Evolutionary conservation across 805 yeast species (phyloP), one percentile per base, ranked within the genome.

Genomic region (Cyberlindnera mrakii): DNA sequence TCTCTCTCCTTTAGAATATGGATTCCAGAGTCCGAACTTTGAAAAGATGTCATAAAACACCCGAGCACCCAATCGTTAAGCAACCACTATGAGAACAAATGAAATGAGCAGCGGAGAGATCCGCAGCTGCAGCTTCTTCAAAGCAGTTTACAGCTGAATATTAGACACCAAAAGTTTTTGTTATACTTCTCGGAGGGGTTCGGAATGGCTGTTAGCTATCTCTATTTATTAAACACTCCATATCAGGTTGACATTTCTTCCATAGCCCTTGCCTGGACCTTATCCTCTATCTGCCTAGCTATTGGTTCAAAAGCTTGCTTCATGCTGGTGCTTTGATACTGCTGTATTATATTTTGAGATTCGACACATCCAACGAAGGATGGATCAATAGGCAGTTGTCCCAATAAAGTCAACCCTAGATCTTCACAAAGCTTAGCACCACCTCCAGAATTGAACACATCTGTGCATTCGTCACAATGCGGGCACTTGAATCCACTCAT

Each of bases 401-500:
- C 99, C 49, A 95, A 66, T 54, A 82, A 89, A 7, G 79, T 77
- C 29, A 93, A 65, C 5, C 69, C 64, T 44, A 78, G 72, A 37
- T 76, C 75, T 27, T 69, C 65, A n/a, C 96, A 82, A 38, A 93
- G 66, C 14, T 63, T 66, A 51, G 73, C 62, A 3, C 99, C 99
- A 23, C 99, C 99, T 8, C 98, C 99, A 41, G 84, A 77, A 51
- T 93, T 86, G 60, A 93, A 93, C 19, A 93, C 85, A 60, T 90
- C 82, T 4, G 97, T 89, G 59, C 91, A 83, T 58, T 91, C 98
- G 1, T 83, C 77, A 60, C 99, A 93, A 60, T 79, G 78, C 0
- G 99, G 99, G 60, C 99, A 93, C 4, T 89, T 80, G 57, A 86
- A 93, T 1, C 99, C 99, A 39, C 95, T 80, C 99, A 93, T 91